phyloP scores from a whole-genome alignment of 1,139 yeast genomes.

The Neolecta irregularis region DNA sequence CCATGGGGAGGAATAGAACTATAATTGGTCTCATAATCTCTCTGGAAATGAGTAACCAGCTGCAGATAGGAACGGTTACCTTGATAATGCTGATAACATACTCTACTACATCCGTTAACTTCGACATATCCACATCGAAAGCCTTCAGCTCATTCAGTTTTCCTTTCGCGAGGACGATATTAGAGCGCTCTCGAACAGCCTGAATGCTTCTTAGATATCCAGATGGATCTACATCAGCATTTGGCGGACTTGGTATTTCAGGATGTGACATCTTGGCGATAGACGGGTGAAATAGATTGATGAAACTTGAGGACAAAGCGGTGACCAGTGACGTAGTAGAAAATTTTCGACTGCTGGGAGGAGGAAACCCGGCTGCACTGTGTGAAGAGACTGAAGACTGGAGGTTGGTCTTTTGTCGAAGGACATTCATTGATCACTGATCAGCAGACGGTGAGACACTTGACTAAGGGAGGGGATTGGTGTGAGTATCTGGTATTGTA shows the following conservation, averaged over 20 bases:
- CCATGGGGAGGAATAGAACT: slow-evolving; percentile 44
- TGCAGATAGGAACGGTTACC: neutral
- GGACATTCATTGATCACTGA: no score
- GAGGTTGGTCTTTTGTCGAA: no score
- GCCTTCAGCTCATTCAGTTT: slow-evolving; percentile 26
- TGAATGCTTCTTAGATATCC: slow-evolving; percentile 31
- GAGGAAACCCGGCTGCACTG: no score
- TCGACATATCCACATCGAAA: slow-evolving; percentile 31
- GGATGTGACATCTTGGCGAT: no score
- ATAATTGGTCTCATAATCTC: slow-evolving; percentile 30
- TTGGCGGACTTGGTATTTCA: slow-evolving; percentile 9
- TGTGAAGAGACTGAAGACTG: no score
- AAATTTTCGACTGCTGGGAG: no score
- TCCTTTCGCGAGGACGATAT: slow-evolving; percentile 29
- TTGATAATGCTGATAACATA: slow-evolving; percentile 27
- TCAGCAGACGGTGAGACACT: no score
- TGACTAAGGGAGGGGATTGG: no score
- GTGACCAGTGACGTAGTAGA: neutral
- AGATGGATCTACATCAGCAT: slow-evolving; percentile 13
- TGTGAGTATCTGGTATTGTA: no score
- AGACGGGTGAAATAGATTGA: slow-evolving; percentile 2
- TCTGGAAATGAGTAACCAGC: slow-evolving; percentile 21
- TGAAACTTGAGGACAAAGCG: neutral
- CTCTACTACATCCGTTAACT: slow-evolving; percentile 29
- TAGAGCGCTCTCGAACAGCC: slow-evolving; percentile 38